Percentiles rank a stretch among this genome's conserved stretches.
Conservation (phyloP, 2,329 filamentous ascomycete species). For the Cylindrodendrum hubeiense region DNA sequence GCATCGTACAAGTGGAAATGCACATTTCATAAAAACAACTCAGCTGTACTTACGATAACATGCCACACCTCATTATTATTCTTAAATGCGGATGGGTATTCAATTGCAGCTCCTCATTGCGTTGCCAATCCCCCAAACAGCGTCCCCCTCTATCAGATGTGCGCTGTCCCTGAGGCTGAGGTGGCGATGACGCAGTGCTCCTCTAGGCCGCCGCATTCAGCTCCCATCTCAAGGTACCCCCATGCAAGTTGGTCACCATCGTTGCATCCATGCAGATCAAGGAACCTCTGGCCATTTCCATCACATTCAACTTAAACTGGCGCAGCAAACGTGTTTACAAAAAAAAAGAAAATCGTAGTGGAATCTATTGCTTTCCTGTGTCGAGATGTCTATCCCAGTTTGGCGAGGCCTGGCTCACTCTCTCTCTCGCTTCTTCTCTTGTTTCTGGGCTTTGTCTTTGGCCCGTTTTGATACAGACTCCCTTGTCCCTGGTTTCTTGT, state of each 20-base stretch:
- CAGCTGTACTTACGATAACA: no score
- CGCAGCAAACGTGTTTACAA: conserved; percentile 15
- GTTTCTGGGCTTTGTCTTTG: conserved; percentile 11
- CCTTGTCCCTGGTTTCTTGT: conserved; percentile 20
- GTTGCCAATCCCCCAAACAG: no score
- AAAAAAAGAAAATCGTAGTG: conserved; percentile 45
- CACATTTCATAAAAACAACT: background rate
- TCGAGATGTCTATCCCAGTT: conserved; percentile 46
- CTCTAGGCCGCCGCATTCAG: conserved; percentile 20
- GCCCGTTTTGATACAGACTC: conserved; percentile 43
- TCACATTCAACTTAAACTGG: background rate
- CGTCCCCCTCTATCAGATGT: conserved; percentile 18
- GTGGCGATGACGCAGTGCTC: conserved; percentile 30
- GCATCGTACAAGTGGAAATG: background rate
- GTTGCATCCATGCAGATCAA: background rate
- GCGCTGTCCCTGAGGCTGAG: background rate
- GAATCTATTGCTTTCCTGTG: conserved; percentile 48
- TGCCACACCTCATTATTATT: no score
- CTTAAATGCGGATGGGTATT: no score
- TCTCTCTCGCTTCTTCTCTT: conserved; percentile 33
- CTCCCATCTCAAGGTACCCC: background rate
- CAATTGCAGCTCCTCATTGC: no score
- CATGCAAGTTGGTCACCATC: background rate
- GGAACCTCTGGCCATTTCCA: background rate
- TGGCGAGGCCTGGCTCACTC: conserved; percentile 9